Evolutionary conservation across 1,284 basidiomycete genomes (phyloP), one percentile per base, ranked within the genome.

Genomic region (Naganishia sp.): DNA sequence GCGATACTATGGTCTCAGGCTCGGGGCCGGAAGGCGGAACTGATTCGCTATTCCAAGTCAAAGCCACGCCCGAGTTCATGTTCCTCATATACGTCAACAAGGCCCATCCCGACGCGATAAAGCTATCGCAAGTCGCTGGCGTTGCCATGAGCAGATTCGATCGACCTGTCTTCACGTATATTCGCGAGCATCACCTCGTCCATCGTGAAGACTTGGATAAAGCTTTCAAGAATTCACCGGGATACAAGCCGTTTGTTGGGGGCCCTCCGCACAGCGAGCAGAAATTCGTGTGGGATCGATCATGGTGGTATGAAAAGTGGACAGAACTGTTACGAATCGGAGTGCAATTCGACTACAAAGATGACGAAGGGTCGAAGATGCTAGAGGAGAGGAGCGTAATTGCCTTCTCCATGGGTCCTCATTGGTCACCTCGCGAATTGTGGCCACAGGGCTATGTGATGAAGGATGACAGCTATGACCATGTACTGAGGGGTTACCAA

Each of bases 101-200:
- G 18, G n/a, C 21, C 6, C 56, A 61, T 36, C 59, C 54, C 9
- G 46, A 50, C 9, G 31, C 48, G n/a, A 9, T 11, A 2, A 28
- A 50, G 18, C 42, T 55, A 28, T 21, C 61, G 6, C 43, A 25
- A 25, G 42, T 59, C 15, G 65, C 65, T n/a, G 59, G 65, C 16
- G 65, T 67, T 6, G 23, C 42, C 3, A 16, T 48, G 31, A 18
- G 16, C 16, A 42, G 65, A 31, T 15, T 50, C 11, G 60, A 52
- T 13, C 25, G 31, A 11, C 65, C 65, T 6, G 21, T 67, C 10
- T 60, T 63, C 36, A 23, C 21, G 6, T 67, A 49, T 45, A 55
- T 56, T 28, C 50, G 65, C 44, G 56, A 67, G 10, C 56, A 67
- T 33, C 65, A 67, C 11, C 43, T 67, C 33, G 39, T 67, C 15